Evolutionary conservation across 306 rosid species (phyloP).

Genomic region (Dalbergia oliveri): DNA sequence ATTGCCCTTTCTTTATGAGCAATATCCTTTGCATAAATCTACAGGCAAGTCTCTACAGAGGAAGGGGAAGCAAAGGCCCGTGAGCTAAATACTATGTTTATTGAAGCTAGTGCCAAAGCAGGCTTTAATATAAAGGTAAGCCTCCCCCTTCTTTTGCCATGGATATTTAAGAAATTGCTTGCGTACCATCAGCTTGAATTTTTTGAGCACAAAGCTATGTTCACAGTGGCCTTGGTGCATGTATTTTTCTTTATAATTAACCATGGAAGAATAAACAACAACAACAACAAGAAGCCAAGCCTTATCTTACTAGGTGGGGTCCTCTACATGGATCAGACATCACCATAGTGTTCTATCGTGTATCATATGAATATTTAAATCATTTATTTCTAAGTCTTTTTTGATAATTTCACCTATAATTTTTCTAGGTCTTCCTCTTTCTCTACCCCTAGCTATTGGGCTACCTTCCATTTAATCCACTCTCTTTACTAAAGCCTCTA

Average conservation of each 20-base stretch:
- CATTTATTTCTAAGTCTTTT: too few relatives aligned
- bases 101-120: conserved; percentile 95
- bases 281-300: too few relatives aligned
- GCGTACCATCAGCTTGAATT: conserved; percentile 23
- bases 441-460: too few relatives aligned
- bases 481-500: too few relatives aligned
- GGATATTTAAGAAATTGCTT: neutral
- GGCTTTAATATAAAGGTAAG: conserved; percentile 89
- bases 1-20: conserved; percentile 41
- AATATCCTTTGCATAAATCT: conserved; percentile 36
- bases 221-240: neutral
- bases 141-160: neutral
- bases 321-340: too few relatives aligned
- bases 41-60: conserved; percentile 91
- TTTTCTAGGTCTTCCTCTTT: too few relatives aligned
- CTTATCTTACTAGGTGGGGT: too few relatives aligned
- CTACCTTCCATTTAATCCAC: too few relatives aligned
- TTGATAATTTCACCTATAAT: too few relatives aligned
- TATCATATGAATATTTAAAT: too few relatives aligned
- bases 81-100: conserved; percentile 83
- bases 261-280: neutral
- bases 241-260: conserved; percentile 5
- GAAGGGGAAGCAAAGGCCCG: conserved; percentile 89
- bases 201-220: neutral
- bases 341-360: too few relatives aligned